These are phyloP conservation scores for Rhizophagus clarus DNA, from an alignment of 192 early-diverging fungal genomes.

Conservation along the genomic window DNA sequence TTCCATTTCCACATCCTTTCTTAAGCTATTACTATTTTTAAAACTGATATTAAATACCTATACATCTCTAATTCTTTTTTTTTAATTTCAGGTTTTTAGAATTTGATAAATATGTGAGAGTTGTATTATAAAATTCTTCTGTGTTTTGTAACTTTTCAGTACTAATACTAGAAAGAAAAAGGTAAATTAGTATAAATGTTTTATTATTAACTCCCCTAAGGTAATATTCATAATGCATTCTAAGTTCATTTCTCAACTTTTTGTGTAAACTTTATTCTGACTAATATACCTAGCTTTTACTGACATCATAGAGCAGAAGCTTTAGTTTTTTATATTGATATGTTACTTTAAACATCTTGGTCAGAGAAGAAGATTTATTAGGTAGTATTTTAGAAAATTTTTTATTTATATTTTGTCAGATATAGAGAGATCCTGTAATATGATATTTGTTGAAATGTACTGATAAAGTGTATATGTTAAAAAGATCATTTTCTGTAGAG, in stretches of 20 bases:
- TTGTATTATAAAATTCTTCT: constrained; percentile 25
- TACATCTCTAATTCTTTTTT: constrained; percentile 11
- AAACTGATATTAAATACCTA: constrained; percentile 28
- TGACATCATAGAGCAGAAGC: no score
- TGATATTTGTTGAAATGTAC: no score
- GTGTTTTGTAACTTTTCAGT: constrained; percentile 33
- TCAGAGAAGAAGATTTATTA: no score
- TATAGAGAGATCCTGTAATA: no score
- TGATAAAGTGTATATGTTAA: no score
- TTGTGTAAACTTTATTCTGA: background rate
- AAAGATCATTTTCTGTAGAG: no score
- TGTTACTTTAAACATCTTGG: no score
- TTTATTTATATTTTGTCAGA: no score
- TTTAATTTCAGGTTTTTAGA: constrained; percentile 5
- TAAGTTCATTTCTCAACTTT: constrained; percentile 16
- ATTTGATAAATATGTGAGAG: constrained; percentile 13
- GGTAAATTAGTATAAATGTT: constrained; percentile 20
- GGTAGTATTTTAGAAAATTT: no score
- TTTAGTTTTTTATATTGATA: no score
- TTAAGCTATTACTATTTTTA: constrained; percentile 10
- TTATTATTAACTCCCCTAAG: constrained; percentile 6
- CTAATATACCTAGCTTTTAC: no score
- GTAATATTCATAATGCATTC: constrained; percentile 22
- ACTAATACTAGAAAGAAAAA: constrained; percentile 32
- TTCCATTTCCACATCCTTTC: background rate